These are phyloP conservation scores for Mycena rebaudengoi DNA, from an alignment of 768 basidiomycete species.

Conservation along the genomic window DNA sequence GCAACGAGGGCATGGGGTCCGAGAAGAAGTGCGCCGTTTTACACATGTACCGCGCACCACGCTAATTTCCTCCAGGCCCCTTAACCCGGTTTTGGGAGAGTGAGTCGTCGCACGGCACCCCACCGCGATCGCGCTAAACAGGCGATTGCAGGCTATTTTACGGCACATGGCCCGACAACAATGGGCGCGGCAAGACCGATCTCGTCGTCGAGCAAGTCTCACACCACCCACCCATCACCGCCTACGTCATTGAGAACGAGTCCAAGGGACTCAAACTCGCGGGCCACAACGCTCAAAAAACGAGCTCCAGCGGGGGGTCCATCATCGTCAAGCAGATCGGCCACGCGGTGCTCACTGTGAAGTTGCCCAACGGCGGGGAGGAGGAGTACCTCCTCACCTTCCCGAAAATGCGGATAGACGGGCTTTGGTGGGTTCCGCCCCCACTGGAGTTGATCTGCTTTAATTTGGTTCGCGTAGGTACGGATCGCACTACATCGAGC, in stretches of 20 bases:
- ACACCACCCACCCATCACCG: constrained; percentile 91
- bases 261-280: constrained; percentile 77
- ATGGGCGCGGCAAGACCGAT: constrained; percentile 79
- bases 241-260: constrained; percentile 87
- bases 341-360: constrained; percentile 84
- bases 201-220: constrained; percentile 96
- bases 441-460: neutral
- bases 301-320: constrained; percentile 82
- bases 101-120: constrained; percentile 54
- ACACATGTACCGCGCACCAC: neutral
- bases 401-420: constrained; percentile 91
- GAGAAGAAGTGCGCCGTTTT: constrained; percentile 86
- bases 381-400: constrained; percentile 88
- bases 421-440: constrained; percentile 68
- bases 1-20: constrained; percentile 94
- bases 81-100: constrained; percentile 97
- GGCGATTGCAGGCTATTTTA: constrained; percentile 73
- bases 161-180: constrained; percentile 83
- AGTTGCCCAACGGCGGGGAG: constrained; percentile 55
- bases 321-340: constrained; percentile 95
- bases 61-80: constrained; percentile 67
- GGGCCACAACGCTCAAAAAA: constrained; percentile 96
- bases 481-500: constrained; percentile 54
- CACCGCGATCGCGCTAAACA: neutral
- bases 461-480: too few relatives aligned